These are phyloP conservation scores for Gillenia trifoliata DNA, from an alignment of 306 rosid genomes.

Conservation along the genomic window DNA sequence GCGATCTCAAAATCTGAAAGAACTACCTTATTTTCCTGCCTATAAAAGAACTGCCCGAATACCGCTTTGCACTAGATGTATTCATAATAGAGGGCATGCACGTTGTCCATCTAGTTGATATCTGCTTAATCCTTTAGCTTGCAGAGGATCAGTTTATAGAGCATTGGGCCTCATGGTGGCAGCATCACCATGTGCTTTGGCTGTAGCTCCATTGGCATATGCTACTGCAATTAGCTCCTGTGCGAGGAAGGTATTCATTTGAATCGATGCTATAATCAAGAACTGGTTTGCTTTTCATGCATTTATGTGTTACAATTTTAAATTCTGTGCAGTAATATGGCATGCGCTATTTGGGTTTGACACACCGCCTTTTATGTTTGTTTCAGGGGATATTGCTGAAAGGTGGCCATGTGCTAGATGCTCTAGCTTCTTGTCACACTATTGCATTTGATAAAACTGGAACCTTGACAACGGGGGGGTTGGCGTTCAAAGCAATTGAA, in stretches of 20 bases:
- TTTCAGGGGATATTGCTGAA: slow-evolving; percentile 88
- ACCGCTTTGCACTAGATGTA: not conserved
- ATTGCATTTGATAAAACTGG: slow-evolving; percentile 98
- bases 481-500: slow-evolving; percentile 84
- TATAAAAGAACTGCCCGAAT: not conserved
- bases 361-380: not conserved
- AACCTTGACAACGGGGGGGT: slow-evolving; percentile 93
- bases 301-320: not conserved
- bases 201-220: slow-evolving; percentile 94
- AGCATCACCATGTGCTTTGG: slow-evolving; percentile 98
- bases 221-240: slow-evolving; percentile 96
- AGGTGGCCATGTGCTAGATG: slow-evolving; percentile 95
- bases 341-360: not conserved
- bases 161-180: slow-evolving; percentile 98
- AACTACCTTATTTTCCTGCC: not conserved
- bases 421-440: slow-evolving; percentile 89
- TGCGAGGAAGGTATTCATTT: slow-evolving; percentile 67
- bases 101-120: slow-evolving; percentile 31
- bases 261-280: not conserved
- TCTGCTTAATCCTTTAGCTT: slow-evolving; percentile 49
- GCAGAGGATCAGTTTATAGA: slow-evolving; percentile 95
- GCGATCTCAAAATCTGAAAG: not conserved
- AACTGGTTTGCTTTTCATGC: not conserved
- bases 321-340: not conserved
- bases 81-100: not conserved